These are phyloP conservation scores for Eucalyptus polyanthemos DNA, from an alignment of 345 rosid genomes.

Conservation along the genomic window DNA sequence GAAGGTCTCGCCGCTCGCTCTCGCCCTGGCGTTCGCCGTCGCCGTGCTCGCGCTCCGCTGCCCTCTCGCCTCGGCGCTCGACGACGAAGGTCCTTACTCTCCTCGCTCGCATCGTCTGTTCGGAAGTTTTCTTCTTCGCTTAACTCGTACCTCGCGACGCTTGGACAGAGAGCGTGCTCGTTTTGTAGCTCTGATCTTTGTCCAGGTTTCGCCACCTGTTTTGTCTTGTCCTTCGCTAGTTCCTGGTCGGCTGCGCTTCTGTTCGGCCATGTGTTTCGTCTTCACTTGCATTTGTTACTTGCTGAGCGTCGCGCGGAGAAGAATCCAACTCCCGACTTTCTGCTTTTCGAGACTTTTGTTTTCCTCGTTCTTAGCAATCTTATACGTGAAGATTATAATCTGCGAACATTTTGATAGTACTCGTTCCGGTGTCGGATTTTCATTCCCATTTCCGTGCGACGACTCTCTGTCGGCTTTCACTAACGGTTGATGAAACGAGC, in stretches of 20 bases:
- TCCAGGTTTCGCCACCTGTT: neutral
- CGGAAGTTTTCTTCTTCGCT: neutral
- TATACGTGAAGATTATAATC: neutral
- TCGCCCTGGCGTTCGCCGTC: neutral
- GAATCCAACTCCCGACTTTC: neutral
- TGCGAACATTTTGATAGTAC: neutral
- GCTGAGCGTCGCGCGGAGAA: neutral
- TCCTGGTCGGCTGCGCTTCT: neutral
- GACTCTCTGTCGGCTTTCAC: neutral
- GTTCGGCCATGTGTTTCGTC: neutral
- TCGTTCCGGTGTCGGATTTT: neutral
- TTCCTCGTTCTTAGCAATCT: neutral
- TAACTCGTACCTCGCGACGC: neutral
- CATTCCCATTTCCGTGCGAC: neutral
- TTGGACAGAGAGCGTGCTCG: neutral
- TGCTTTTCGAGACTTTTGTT: neutral
- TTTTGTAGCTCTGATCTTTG: neutral
- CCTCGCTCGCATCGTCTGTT: neutral
- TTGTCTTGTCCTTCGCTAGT: neutral
- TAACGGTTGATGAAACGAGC: neutral
- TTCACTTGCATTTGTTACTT: neutral
- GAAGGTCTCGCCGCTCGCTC: neutral
- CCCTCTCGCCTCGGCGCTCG: constrained; percentile 30
- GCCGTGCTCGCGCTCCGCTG: constrained; percentile 5
- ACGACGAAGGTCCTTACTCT: constrained; percentile 35